Evolutionary conservation across 2,329 filamentous ascomycete species (phyloP).

Genomic region (Alternaria sp.): DNA sequence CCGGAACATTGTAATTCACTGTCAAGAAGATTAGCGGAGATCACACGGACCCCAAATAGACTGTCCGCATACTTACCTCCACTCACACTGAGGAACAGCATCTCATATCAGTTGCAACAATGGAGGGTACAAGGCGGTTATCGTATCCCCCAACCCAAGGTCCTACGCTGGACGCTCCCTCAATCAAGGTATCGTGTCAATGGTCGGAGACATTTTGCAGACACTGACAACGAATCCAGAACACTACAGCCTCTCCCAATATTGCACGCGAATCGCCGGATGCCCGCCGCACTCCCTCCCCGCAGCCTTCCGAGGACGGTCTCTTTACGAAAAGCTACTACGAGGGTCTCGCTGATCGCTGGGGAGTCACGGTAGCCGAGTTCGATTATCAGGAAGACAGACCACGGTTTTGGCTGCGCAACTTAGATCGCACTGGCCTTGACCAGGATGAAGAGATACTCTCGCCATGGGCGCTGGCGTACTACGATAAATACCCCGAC

Average conservation of each 20-base stretch:
- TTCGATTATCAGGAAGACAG: not conserved
- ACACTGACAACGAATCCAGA: not conserved
- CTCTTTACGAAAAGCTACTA: not conserved
- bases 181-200: not conserved
- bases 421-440: not conserved
- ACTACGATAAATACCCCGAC: not conserved
- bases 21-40: not conserved
- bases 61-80: not conserved
- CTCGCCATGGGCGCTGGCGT: not conserved
- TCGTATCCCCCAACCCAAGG: not conserved
- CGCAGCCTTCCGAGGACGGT: not conserved
- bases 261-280: not conserved
- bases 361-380: not conserved
- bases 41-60: not conserved
- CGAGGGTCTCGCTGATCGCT: not conserved
- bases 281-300: not conserved
- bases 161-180: not conserved
- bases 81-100: not conserved
- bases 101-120: not conserved
- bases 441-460: not conserved
- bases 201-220: not conserved
- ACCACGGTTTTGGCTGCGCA: not conserved
- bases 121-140: not conserved
- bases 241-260: not conserved
- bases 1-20: not conserved